These are phyloP conservation scores for Rubia yunnanensis DNA, from an alignment of 257 asterid genomes.

Conservation along the genomic window DNA sequence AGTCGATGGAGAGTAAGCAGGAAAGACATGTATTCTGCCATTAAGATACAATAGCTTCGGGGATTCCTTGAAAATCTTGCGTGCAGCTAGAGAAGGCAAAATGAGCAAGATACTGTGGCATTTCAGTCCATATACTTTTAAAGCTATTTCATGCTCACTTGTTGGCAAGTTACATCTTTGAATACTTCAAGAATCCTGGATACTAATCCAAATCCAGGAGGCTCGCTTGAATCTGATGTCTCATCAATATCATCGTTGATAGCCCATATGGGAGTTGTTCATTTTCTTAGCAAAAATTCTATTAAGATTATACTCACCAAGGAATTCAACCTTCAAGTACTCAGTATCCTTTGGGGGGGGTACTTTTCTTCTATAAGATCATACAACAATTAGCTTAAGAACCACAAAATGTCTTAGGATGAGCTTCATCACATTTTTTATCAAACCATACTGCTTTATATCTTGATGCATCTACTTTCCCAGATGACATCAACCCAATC, in stretches of 20 bases:
- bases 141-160: slow-evolving; percentile 60
- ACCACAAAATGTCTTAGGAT: slow-evolving; percentile 25
- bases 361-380: slow-evolving; percentile 22
- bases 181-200: slow-evolving; percentile 22
- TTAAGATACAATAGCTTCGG: slow-evolving; percentile 16
- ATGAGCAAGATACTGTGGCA: slow-evolving; percentile 42
- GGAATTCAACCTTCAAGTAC: slow-evolving; percentile 38
- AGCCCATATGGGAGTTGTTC: slow-evolving; percentile 15
- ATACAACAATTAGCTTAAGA: slow-evolving; percentile 35
- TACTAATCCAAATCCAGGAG: slow-evolving; percentile 15
- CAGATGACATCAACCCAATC: slow-evolving; percentile 57
- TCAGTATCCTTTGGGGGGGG: slow-evolving; percentile 21
- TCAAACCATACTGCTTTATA: slow-evolving; percentile 41
- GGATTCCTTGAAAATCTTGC: slow-evolving; percentile 23
- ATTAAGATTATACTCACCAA: slow-evolving; percentile 38
- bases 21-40: slow-evolving; percentile 25
- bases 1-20: slow-evolving; percentile 37
- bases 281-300: slow-evolving; percentile 18
- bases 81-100: slow-evolving; percentile 37
- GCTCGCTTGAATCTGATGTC: no score
- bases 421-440: slow-evolving; percentile 20
- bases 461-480: slow-evolving; percentile 63
- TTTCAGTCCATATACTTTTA: slow-evolving; percentile 34
- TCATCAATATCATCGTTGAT: no score
- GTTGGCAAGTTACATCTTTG: slow-evolving; percentile 47